phyloP scores from a whole-genome alignment of 306 rosid species.

The Hippophae rhamnoides region DNA sequence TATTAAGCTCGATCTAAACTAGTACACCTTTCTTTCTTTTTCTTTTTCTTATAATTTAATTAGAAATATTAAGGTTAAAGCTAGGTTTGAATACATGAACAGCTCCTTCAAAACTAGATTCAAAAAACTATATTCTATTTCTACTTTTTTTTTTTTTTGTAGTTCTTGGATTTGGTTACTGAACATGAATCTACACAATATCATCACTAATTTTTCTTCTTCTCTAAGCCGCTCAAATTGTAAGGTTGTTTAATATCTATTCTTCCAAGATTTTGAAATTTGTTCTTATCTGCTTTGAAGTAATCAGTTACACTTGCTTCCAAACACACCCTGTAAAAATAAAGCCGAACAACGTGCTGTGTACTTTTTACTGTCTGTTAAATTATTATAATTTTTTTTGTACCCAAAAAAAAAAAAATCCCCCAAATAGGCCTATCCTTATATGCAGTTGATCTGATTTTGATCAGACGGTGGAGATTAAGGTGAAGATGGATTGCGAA shows the following conservation, averaged over 20 bases:
- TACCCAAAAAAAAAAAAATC: background rate
- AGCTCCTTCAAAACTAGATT: no score
- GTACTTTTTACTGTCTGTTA: background rate
- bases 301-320: background rate
- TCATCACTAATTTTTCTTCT: no score
- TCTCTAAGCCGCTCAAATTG: background rate
- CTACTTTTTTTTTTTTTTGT: no score
- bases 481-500: slow-evolving; percentile 81
- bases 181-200: no score
- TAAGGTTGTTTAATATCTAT: background rate
- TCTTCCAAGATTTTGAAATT: no score
- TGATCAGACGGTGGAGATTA: slow-evolving; percentile 73
- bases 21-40: no score
- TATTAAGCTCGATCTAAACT: background rate
- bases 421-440: background rate
- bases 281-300: background rate
- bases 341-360: background rate
- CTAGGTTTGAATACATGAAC: no score
- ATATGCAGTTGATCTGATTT: background rate
- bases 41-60: no score
- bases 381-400: no score
- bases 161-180: no score
- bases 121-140: no score
- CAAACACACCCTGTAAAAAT: background rate
- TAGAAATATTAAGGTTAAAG: no score